Percentiles rank a stretch among this genome's conserved stretches.
These are phyloP conservation scores for Omphalea diandra DNA, from an alignment of 441 rosid genomes.

Conservation along the genomic window DNA sequence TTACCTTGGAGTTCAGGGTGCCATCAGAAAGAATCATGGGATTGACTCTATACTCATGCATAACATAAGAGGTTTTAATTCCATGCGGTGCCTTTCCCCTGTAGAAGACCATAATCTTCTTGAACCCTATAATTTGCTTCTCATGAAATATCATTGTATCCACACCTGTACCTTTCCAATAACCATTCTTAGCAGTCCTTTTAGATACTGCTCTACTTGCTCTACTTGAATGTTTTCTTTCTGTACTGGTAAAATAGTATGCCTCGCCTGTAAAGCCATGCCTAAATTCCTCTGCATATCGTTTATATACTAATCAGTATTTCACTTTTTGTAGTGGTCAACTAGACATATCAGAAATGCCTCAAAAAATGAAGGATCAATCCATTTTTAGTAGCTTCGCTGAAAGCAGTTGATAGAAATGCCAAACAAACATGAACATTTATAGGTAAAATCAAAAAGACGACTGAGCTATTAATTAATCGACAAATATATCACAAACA, in stretches of 20 bases:
- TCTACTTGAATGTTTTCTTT: neutral
- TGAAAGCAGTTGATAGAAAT: too few relatives aligned
- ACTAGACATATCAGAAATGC: neutral
- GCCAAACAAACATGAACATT: too few relatives aligned
- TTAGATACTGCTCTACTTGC: neutral
- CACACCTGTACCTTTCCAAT: neutral
- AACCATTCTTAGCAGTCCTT: neutral
- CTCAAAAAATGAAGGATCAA: too few relatives aligned
- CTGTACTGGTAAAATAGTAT: neutral
- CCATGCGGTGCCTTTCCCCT: neutral
- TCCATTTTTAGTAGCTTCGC: too few relatives aligned
- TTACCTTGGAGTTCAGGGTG: neutral
- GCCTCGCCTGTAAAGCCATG: neutral
- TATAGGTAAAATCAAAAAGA: too few relatives aligned
- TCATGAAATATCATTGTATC: neutral
- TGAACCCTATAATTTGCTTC: neutral
- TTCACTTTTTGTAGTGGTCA: too few relatives aligned
- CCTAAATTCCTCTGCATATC: neutral
- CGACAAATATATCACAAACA: too few relatives aligned
- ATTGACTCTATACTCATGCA: constrained; percentile 1
- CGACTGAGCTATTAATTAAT: too few relatives aligned
- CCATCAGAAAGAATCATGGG: neutral
- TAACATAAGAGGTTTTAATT: neutral
- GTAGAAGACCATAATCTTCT: neutral
- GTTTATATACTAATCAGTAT: neutral